These are phyloP conservation scores for Tuber aestivum DNA, from an alignment of 495 filamentous ascomycete species.

Conservation along the genomic window DNA sequence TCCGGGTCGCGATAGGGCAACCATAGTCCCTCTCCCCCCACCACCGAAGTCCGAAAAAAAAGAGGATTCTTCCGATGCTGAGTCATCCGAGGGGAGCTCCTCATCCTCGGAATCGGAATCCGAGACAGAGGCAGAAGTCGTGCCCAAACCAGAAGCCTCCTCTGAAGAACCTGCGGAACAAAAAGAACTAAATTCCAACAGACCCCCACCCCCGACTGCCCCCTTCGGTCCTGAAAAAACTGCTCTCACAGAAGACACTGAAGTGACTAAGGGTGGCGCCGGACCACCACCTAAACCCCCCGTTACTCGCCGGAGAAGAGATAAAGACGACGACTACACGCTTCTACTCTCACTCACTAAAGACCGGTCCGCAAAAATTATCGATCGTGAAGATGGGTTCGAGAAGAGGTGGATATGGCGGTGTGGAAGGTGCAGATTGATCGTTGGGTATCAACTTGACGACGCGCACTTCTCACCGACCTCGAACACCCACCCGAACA, in stretches of 20 bases:
- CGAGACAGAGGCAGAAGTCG: constrained; percentile 9
- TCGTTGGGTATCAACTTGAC: constrained; percentile 59
- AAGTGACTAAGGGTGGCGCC: constrained; percentile 19
- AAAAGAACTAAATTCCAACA: not conserved
- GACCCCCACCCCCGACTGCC: constrained; percentile 11
- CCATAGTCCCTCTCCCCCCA: constrained; percentile 47
- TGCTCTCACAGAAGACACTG: constrained; percentile 13
- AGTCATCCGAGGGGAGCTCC: constrained; percentile 28
- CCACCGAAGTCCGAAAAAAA: constrained; percentile 32
- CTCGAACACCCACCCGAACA: constrained; percentile 17
- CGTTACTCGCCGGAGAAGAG: constrained; percentile 6
- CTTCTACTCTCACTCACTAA: constrained; percentile 42
- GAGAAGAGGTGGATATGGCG: constrained; percentile 60
- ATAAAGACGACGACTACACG: constrained; percentile 40
- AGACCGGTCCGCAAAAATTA: constrained; percentile 51
- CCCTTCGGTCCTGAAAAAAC: constrained; percentile 15
- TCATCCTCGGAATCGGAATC: constrained; percentile 28
- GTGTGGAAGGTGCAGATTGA: constrained; percentile 60
- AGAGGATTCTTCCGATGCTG: constrained; percentile 21
- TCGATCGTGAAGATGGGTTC: constrained; percentile 62
- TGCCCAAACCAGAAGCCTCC: constrained; percentile 11
- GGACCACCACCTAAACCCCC: constrained; percentile 8
- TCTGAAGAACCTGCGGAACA: not conserved
- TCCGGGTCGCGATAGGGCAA: constrained; percentile 47
- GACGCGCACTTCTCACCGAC: constrained; percentile 41